Percentiles rank a stretch among this genome's conserved stretches.
These are phyloP conservation scores for Mimosa pudica DNA, from an alignment of 306 rosid species.

Conservation along the genomic window DNA sequence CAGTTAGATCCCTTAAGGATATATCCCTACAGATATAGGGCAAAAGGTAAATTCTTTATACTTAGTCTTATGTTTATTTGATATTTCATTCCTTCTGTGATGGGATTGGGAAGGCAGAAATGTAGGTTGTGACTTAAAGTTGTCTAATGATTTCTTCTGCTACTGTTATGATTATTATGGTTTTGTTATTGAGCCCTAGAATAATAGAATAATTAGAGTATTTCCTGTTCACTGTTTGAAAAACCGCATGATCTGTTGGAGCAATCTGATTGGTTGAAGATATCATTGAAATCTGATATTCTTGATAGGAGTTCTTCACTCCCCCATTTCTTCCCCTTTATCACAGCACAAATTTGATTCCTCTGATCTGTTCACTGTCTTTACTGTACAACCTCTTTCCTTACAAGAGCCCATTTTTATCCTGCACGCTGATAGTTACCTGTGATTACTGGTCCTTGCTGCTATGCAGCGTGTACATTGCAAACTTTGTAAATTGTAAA, in stretches of 20 bases:
- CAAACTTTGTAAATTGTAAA: background rate
- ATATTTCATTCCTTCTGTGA: conserved; percentile 15
- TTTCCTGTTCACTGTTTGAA: conserved; percentile 17
- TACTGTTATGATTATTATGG: conserved; percentile 6
- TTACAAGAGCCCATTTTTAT: background rate
- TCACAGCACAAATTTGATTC: background rate
- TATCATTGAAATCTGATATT: background rate
- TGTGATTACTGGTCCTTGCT: background rate
- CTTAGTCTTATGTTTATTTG: conserved; percentile 11
- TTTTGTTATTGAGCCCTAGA: conserved; percentile 15
- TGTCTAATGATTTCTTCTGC: conserved; percentile 21
- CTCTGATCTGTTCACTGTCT: background rate
- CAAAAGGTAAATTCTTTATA: conserved; percentile 66
- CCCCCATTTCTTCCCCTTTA: background rate
- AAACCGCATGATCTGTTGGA: conserved; percentile 6
- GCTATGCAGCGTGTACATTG: background rate
- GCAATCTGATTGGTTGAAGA: background rate
- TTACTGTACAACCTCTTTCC: conserved; percentile 7
- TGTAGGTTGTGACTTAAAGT: conserved; percentile 27
- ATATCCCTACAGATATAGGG: conserved; percentile 93
- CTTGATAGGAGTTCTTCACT: background rate
- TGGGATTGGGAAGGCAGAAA: conserved; percentile 23
- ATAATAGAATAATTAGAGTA: background rate
- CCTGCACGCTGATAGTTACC: background rate
- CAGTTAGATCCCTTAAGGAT: conserved; percentile 85